Evolutionary conservation across 2,329 filamentous ascomycete genomes (phyloP), one percentile per base, ranked within the genome.

Genomic region (Botrytis pseudocinerea): DNA sequence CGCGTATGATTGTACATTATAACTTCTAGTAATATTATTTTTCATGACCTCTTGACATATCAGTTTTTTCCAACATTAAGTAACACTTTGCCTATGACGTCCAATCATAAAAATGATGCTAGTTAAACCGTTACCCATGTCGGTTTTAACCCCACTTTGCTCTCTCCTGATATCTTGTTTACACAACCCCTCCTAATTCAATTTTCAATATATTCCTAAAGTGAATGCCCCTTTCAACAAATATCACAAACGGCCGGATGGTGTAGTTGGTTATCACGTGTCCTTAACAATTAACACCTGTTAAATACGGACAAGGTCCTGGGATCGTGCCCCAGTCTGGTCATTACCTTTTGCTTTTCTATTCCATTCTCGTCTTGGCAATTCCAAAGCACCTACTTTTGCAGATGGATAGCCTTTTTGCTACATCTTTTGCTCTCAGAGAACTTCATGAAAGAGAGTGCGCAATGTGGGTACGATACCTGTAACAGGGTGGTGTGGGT

Each of bases 251-350:
- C 35, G 62, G 70, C 63, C 70, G 62, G 70, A 68, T 68, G 62
- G 51, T 72, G 61, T 68, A 68, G 70, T 68, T 72, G 48, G 51
- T 72, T 60, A 72, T 72, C 70, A 72, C 70, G 70, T 68, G n/a
- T 72, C 70, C 62, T 60, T 68, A 68, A 72, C 62, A 72, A 6
- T 5, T 40, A 22, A 38, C 1, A 32, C 10, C 2, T 63, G n/a
- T 46, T 70, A 22, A 22, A 40, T 40, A 48, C 69, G 69, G 69
- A 71, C 28, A 71, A 71, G 69, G 69, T 71, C 69, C 69, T 54
- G 44, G 60, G 69, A 51, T 71, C 69, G 57, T 62, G 69, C 57
- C 69, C 59, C 42, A 48, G 59, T 71, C 44, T 71, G 69, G 69
- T 70, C 69, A 71, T 9, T 4, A 1, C 3, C 4, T 44, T 18